Conservation (phyloP, 2,329 filamentous ascomycete genomes). For the Tolypocladium ovalisporum region DNA sequence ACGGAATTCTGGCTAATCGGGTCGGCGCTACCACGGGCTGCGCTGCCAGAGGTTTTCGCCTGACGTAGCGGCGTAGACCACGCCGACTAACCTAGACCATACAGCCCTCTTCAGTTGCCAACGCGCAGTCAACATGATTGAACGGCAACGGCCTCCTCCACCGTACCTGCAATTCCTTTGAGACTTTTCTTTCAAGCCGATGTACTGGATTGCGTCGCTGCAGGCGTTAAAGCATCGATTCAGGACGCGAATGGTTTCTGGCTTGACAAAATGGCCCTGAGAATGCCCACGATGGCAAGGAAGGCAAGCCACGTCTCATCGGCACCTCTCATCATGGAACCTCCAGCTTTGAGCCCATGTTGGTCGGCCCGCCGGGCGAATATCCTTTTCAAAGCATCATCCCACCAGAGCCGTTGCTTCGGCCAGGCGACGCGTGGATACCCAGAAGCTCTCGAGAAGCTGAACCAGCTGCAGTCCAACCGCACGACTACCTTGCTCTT, state of each 20-base stretch:
- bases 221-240: neutral
- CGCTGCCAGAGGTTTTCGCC: neutral
- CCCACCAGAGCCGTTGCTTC: slow-evolving; percentile 2
- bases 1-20: neutral
- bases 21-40: neutral
- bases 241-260: neutral
- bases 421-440: slow-evolving; percentile 27
- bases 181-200: neutral
- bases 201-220: neutral
- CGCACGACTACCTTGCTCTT: slow-evolving; percentile 50
- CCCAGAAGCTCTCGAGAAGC: slow-evolving; percentile 58
- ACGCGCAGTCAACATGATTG: neutral
- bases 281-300: neutral
- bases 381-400: neutral
- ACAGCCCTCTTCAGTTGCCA: too few species aligned
- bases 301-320: neutral
- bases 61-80: neutral
- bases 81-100: neutral
- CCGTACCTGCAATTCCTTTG: too few species aligned
- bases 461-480: slow-evolving; percentile 73
- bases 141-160: neutral
- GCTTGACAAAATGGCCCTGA: neutral
- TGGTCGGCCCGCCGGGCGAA: neutral
- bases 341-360: neutral
- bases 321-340: neutral